Evolutionary conservation across 331 rosid species (phyloP), one percentile per base, ranked within the genome.

Genomic region (Malus hybrid): DNA sequence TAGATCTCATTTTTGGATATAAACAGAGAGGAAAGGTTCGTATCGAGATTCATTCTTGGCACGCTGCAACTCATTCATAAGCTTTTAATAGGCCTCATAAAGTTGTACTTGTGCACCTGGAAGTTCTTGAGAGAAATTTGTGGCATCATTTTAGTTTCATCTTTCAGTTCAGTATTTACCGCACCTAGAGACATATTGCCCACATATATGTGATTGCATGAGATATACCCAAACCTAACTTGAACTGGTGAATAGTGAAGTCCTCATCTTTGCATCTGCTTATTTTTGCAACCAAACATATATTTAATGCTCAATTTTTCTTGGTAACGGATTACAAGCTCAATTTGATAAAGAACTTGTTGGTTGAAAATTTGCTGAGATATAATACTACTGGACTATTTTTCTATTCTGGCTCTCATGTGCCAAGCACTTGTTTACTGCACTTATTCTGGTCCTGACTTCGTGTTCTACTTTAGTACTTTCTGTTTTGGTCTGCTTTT

Each of bases 11-110:
- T 66, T 95, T 95, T 83, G 99, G 99, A 77, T 82, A 84, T 82
- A 95, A 92, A 82, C 99, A 95, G 86, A 90, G 98, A 87, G 99
- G 99, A 84, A 95, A 95, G 99, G 99, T 95, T 84, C 56, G 98
- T 90, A 69, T 82, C 78, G 16, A 69, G 74, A 69, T 64, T 15
- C 69, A 70, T 82, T 75, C 26, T 4, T 57, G 48, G 48, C 48
- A 42, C 0, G 14, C 48, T 42, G 48, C 48, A 42, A 42, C 48
- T 42, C 5, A 42, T 42, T 42, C 48, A 42, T 42, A 42, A 42
- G 48, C 48, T 42, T 42, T 42, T 42, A 42, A 42, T 42, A 42
- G 46, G 46, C 46, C 46, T 42, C 48, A 42, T 42, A 42, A 10
- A 3, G 14, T 42, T 42, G 14, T 4, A 42, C 48, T 42, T 42